Conservation (phyloP, 805 yeast species). For the Monosporozyma aquatica region DNA sequence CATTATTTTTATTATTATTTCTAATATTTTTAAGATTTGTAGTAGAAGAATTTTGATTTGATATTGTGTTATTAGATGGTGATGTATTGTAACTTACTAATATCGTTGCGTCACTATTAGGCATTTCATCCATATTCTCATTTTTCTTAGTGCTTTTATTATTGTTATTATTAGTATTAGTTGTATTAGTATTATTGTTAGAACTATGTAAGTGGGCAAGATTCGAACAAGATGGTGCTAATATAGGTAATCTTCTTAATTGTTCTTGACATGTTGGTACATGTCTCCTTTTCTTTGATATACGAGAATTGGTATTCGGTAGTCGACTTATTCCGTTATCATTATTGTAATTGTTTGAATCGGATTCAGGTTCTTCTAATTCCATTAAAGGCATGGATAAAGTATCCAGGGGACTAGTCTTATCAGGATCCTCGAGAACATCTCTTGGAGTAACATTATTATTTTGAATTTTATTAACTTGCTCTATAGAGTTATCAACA, state of each 20-base stretch:
- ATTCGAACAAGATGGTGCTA: conserved; percentile 6
- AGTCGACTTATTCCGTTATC: too few species aligned
- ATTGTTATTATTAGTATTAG: too few species aligned
- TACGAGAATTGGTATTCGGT: not conserved
- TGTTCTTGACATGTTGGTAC: conserved; percentile 24
- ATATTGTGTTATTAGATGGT: not conserved
- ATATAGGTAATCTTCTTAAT: conserved; percentile 22
- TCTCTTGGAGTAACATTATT: conserved; percentile 5
- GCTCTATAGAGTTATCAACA: not conserved
- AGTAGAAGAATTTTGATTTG: not conserved
- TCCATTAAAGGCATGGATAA: conserved; percentile 31
- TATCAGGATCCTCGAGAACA: conserved; percentile 20
- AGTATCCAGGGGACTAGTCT: conserved; percentile 28
- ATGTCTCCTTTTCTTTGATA: not conserved
- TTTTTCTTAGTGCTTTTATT: not conserved
- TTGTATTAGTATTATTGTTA: not conserved
- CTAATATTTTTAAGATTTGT: not conserved
- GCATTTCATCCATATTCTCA: not conserved
- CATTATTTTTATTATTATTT: too few species aligned
- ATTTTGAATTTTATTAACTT: not conserved
- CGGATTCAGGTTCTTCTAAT: conserved; percentile 13
- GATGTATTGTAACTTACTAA: conserved; percentile 9
- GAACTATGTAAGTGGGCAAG: not conserved
- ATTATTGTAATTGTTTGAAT: not conserved
- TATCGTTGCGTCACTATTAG: conserved; percentile 8